Evolutionary conservation across 441 rosid genomes (phyloP).

Genomic region (Brassica balearica): DNA sequence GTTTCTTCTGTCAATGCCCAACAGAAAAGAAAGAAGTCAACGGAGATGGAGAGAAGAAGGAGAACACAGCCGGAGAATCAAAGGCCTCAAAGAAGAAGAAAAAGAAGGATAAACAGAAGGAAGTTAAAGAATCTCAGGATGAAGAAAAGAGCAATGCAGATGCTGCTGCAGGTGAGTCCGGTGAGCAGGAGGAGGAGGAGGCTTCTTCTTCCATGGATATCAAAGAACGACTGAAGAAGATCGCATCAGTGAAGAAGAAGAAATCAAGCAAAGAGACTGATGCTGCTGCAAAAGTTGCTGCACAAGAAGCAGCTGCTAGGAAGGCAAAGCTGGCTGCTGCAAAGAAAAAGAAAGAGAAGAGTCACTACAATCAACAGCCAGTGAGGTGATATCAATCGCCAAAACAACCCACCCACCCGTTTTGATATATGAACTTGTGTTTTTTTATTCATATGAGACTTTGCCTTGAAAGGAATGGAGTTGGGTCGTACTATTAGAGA

Average conservation of each 20-base stretch:
- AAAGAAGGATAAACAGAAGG: slow-evolving; percentile 34
- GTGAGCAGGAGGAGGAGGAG: slow-evolving; percentile 40
- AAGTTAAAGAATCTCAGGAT: slow-evolving; percentile 46
- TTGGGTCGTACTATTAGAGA: slow-evolving; percentile 24
- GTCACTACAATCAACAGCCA: slow-evolving; percentile 77
- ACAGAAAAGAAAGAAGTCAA: slow-evolving; percentile 46
- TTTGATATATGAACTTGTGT: slow-evolving; percentile 35
- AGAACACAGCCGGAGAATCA: slow-evolving; percentile 25
- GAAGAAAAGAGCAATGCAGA: slow-evolving; percentile 37
- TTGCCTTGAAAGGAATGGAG: slow-evolving; percentile 9
- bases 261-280: slow-evolving; percentile 72
- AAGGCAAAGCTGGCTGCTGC: slow-evolving; percentile 74
- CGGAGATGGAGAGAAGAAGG: slow-evolving; percentile 38
- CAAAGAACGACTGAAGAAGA: slow-evolving; percentile 68
- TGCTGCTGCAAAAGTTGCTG: slow-evolving; percentile 69
- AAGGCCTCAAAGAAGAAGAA: slow-evolving; percentile 35
- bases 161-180: slow-evolving; percentile 50
- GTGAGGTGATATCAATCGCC: slow-evolving; percentile 50
- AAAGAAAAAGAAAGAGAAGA: slow-evolving; percentile 86
- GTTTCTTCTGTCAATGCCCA: background rate
- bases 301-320: slow-evolving; percentile 73
- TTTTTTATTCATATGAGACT: slow-evolving; percentile 24
- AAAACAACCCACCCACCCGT: background rate
- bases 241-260: slow-evolving; percentile 64
- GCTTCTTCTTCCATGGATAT: slow-evolving; percentile 51